These are phyloP conservation scores for Monosporascus sp. DNA, from an alignment of 2,329 filamentous ascomycete genomes.

Conservation along the genomic window DNA sequence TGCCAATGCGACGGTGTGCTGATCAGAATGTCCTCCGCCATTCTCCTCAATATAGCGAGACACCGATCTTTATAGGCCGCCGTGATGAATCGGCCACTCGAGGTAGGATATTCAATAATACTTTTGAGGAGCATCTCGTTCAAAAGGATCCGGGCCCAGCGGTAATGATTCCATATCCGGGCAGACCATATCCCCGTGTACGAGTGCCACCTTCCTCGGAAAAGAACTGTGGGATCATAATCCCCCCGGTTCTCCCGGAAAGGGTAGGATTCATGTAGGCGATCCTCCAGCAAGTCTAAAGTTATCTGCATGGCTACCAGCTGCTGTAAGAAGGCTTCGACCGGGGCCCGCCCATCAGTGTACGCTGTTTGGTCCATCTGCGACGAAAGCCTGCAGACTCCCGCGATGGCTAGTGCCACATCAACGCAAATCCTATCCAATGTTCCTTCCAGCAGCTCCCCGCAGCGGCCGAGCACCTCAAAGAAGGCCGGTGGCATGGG, in stretches of 20 bases:
- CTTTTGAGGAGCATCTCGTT: constrained; percentile 44
- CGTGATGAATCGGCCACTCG: constrained; percentile 28
- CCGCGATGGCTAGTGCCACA: constrained; percentile 35
- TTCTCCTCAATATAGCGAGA: constrained; percentile 29
- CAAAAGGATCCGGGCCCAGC: constrained; percentile 51
- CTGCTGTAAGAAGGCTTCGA: constrained; percentile 31
- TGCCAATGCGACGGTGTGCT: constrained; percentile 48
- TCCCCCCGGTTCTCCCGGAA: constrained; percentile 29
- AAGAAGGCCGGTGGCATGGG: constrained; percentile 36
- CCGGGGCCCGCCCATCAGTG: constrained; percentile 32
- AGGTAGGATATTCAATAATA: constrained; percentile 32
- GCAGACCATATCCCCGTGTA: constrained; percentile 51
- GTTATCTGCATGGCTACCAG: constrained; percentile 35
- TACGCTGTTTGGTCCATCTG: constrained; percentile 29
- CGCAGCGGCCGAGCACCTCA: constrained; percentile 37
- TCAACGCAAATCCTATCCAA: constrained; percentile 35
- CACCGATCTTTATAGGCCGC: constrained; percentile 25
- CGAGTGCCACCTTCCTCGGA: constrained; percentile 48
- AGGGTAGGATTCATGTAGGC: constrained; percentile 31
- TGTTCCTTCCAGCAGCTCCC: constrained; percentile 24
- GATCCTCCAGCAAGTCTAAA: constrained; percentile 35
- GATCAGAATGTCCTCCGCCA: constrained; percentile 39
- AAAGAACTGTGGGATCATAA: constrained; percentile 38
- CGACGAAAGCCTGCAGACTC: constrained; percentile 35
- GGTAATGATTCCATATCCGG: constrained; percentile 54